Percentiles rank a stretch among this genome's conserved stretches.
Conservation (phyloP, 1,284 basidiomycete species). For the Melampsora medusae region DNA sequence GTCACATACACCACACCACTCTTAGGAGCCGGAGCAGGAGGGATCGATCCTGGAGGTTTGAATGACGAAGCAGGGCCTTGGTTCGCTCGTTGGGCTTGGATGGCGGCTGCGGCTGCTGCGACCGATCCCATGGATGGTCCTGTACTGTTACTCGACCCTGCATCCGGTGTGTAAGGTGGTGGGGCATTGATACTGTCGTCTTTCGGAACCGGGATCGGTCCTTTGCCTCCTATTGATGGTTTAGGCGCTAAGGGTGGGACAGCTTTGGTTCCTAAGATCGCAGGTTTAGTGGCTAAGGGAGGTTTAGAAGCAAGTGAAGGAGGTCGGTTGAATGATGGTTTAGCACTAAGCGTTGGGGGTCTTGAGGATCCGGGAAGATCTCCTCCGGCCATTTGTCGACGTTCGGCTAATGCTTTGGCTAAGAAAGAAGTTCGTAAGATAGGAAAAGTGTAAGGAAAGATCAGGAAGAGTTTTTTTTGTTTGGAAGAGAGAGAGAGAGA, state of each 20-base stretch:
- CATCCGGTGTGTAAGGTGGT: constrained; percentile 53
- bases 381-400: constrained; percentile 48
- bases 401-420: constrained; percentile 66
- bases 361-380: constrained; percentile 2
- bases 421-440: too few species aligned
- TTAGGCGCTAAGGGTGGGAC: constrained; percentile 19
- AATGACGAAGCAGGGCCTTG: constrained; percentile 57
- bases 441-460: background rate
- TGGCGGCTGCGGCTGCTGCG: constrained; percentile 52
- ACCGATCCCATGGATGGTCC: constrained; percentile 25
- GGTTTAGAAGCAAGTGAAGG: constrained; percentile 13
- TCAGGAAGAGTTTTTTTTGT: background rate
- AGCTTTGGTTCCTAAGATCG: background rate
- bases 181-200: constrained; percentile 36
- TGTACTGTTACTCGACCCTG: background rate
- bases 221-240: constrained; percentile 13
- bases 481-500: constrained; percentile 39
- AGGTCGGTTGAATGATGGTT: background rate
- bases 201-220: background rate
- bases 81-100: constrained; percentile 54
- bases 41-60: constrained; percentile 81
- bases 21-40: too few species aligned
- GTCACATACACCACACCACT: constrained; percentile 75
- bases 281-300: constrained; percentile 4
- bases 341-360: background rate